A percentile compares a stretch with the other conserved stretches of the same genome.
Conservation (phyloP, 176 grass and related monocot species). For the Eleusine coracana region DNA sequence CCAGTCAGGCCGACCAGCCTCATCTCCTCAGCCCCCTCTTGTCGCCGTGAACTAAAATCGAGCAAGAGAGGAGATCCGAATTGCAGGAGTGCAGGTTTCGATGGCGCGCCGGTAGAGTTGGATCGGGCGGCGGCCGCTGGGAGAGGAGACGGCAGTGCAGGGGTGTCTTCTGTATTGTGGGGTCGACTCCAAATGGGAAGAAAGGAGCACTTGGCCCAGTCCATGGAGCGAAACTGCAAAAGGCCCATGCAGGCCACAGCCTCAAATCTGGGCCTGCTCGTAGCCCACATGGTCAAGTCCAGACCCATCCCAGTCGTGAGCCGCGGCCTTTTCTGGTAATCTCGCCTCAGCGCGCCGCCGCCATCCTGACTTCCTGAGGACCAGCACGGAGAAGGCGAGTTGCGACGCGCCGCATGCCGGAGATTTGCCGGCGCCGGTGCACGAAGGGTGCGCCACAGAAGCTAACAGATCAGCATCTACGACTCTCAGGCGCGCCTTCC, state of each 20-base stretch:
- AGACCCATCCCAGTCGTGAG: no score
- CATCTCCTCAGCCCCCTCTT: conserved; percentile 43
- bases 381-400: not conserved
- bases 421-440: not conserved
- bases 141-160: not conserved
- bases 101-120: not conserved
- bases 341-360: not conserved
- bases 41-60: not conserved
- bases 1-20: conserved; percentile 81
- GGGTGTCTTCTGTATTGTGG: no score
- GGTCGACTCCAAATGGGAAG: not conserved
- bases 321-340: no score
- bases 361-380: not conserved
- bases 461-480: not conserved
- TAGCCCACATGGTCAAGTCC: no score
- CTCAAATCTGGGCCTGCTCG: not conserved
- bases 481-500: not conserved
- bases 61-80: not conserved
- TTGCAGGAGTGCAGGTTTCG: not conserved
- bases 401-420: not conserved
- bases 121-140: not conserved
- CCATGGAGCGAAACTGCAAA: not conserved
- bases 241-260: not conserved
- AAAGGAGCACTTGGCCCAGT: not conserved
- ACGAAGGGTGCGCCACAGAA: not conserved